phyloP scores from a whole-genome alignment of 352 stramenopile species.

The Pythium folliculosum region DNA sequence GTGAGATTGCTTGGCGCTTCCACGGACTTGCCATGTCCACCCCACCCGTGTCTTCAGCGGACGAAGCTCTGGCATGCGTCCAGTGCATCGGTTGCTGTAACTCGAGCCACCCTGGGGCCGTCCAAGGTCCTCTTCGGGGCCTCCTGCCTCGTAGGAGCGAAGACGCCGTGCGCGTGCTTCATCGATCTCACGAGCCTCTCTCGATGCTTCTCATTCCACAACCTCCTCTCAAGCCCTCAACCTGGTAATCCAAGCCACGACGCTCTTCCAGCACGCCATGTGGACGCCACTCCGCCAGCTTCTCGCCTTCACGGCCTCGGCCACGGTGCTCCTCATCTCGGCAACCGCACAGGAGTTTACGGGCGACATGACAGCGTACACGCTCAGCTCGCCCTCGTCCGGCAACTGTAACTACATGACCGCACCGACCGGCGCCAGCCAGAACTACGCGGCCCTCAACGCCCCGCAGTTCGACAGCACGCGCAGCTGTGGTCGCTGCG shows the following conservation, averaged over 20 bases:
- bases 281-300: not conserved
- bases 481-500: constrained; percentile 42
- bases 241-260: too few species aligned
- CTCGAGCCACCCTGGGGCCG: too few species aligned
- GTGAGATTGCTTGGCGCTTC: not conserved
- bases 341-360: constrained; percentile 6
- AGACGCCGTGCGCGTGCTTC: too few species aligned
- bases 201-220: too few species aligned
- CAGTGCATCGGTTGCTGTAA: too few species aligned
- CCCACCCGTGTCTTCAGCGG: not conserved
- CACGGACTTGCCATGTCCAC: not conserved
- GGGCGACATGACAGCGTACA: constrained; percentile 30
- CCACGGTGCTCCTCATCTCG: not conserved
- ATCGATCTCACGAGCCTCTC: too few species aligned
- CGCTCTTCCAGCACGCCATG: not conserved
- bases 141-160: too few species aligned
- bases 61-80: not conserved
- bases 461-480: constrained; percentile 47
- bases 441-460: constrained; percentile 71
- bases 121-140: too few species aligned
- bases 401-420: constrained; percentile 66
- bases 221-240: too few species aligned
- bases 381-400: constrained; percentile 13
- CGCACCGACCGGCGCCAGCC: constrained; percentile 30
- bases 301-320: not conserved